Percentiles rank a stretch among this genome's conserved stretches.
Conservation (phyloP, 148 eudicot genomes). For the Chenopodium berlandieri region DNA sequence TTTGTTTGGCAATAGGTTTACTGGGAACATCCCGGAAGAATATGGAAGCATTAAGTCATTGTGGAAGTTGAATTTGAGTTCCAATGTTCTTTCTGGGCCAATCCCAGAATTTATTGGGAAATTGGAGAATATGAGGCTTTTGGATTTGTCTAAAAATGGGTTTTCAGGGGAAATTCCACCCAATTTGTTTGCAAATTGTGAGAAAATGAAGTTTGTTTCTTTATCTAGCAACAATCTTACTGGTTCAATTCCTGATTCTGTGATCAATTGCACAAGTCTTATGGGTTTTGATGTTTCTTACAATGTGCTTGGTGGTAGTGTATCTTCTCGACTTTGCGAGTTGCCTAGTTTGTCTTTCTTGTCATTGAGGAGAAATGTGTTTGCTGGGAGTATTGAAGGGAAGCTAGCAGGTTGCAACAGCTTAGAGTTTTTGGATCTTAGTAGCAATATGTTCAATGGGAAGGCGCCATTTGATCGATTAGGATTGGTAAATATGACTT, state of each 20-base stretch:
- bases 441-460: slow-evolving; percentile 69
- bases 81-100: slow-evolving; percentile 82
- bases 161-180: slow-evolving; percentile 69
- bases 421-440: slow-evolving; percentile 80
- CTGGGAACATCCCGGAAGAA: slow-evolving; percentile 69
- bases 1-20: slow-evolving; percentile 73
- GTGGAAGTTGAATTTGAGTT: slow-evolving; percentile 94
- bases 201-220: slow-evolving; percentile 71
- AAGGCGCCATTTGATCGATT: slow-evolving; percentile 69
- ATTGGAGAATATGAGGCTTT: slow-evolving; percentile 70
- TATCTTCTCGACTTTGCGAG: slow-evolving; percentile 55
- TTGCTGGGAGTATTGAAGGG: slow-evolving; percentile 59
- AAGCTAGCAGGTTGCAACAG: slow-evolving; percentile 56
- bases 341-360: slow-evolving; percentile 54
- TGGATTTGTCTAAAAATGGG: slow-evolving; percentile 86
- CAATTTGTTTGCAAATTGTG: slow-evolving; percentile 59
- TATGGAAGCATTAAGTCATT: slow-evolving; percentile 60
- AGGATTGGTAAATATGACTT: slow-evolving; percentile 56
- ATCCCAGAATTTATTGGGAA: slow-evolving; percentile 81
- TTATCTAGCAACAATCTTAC: slow-evolving; percentile 66
- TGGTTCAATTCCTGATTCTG: slow-evolving; percentile 65
- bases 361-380: slow-evolving; percentile 65
- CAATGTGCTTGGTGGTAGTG: slow-evolving; percentile 59
- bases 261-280: slow-evolving; percentile 66
- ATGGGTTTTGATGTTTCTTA: slow-evolving; percentile 77